These are phyloP conservation scores for Triadica sebifera DNA, from an alignment of 345 rosid species.

Conservation along the genomic window DNA sequence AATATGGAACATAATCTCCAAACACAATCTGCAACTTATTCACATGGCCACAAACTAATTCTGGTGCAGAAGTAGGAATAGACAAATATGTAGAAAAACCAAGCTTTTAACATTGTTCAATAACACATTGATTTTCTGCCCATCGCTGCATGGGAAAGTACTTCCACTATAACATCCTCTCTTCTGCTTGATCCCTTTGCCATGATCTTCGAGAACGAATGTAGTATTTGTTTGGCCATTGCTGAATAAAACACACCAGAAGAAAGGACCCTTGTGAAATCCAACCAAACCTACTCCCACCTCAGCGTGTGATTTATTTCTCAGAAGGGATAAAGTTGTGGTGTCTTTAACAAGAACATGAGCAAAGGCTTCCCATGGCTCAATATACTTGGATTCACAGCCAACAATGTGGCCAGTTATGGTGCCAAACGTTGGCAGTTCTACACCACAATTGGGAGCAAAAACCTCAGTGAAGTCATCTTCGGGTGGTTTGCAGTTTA, in stretches of 20 bases:
- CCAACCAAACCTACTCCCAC: slow-evolving; percentile 73
- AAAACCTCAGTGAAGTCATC: slow-evolving; percentile 75
- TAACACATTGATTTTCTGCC: slow-evolving; percentile 24
- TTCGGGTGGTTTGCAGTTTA: slow-evolving; percentile 61
- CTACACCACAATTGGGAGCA: slow-evolving; percentile 82
- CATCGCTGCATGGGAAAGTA: slow-evolving; percentile 57
- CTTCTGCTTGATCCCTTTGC: slow-evolving; percentile 75
- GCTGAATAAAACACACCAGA: slow-evolving; percentile 73
- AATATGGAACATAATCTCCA: slow-evolving; percentile 13
- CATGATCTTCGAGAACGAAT: slow-evolving; percentile 73
- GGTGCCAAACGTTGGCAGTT: slow-evolving; percentile 67
- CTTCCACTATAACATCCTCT: slow-evolving; percentile 81
- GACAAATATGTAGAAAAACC: slow-evolving; percentile 18
- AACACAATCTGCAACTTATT: neutral
- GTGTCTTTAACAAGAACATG: slow-evolving; percentile 57
- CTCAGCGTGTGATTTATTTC: slow-evolving; percentile 59
- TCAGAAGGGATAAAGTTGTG: slow-evolving; percentile 43
- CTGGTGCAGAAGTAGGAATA: slow-evolving; percentile 16
- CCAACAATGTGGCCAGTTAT: slow-evolving; percentile 74
- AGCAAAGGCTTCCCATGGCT: slow-evolving; percentile 59
- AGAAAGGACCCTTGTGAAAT: slow-evolving; percentile 56
- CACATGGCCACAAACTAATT: slow-evolving; percentile 4
- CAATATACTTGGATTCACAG: slow-evolving; percentile 59
- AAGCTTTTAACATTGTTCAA: slow-evolving; percentile 17
- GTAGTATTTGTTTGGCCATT: slow-evolving; percentile 55